Conservation (phyloP, 352 stramenopile species). For the Globisporangium polare region DNA sequence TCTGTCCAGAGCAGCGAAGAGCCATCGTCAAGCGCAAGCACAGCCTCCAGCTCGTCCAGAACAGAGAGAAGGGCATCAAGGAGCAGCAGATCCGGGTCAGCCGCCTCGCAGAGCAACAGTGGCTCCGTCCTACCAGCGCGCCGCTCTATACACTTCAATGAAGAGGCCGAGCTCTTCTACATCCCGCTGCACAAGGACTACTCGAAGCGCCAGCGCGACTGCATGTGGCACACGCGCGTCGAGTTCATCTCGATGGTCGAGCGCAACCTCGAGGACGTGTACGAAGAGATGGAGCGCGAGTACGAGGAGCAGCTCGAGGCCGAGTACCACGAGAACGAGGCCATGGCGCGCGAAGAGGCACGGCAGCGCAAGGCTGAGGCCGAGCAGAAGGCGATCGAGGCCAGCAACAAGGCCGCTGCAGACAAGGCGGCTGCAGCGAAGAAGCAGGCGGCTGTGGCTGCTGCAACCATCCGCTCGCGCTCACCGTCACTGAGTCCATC, state of each 20-base stretch:
- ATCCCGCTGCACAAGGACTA: constrained; percentile 83
- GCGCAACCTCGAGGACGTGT: constrained; percentile 81
- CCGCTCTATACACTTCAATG: constrained; percentile 58
- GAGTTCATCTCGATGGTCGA: constrained; percentile 88
- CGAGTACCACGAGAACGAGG: constrained; percentile 66
- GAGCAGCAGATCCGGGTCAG: constrained; percentile 8
- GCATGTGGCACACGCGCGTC: constrained; percentile 80
- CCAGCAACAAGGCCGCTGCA: constrained; percentile 3
- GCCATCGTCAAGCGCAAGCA: constrained; percentile 2
- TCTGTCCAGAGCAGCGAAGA: not conserved
- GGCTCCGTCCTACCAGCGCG: constrained; percentile 14
- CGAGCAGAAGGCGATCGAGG: constrained; percentile 18
- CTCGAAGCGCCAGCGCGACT: constrained; percentile 81
- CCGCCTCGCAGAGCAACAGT: not conserved
- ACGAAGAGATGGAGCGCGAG: constrained; percentile 86
- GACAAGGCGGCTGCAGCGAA: not conserved
- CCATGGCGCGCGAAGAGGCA: constrained; percentile 66
- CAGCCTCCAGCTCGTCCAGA: constrained; percentile 2
- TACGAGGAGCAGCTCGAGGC: constrained; percentile 67
- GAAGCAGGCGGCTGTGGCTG: constrained; percentile 3
- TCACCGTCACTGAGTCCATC: constrained; percentile 35
- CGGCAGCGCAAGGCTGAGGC: constrained; percentile 47
- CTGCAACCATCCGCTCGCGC: constrained; percentile 19
- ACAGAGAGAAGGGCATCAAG: not conserved
- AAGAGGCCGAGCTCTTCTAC: constrained; percentile 85